phyloP scores from a whole-genome alignment of 2,329 filamentous ascomycete species.

The Cytospora leucostoma region DNA sequence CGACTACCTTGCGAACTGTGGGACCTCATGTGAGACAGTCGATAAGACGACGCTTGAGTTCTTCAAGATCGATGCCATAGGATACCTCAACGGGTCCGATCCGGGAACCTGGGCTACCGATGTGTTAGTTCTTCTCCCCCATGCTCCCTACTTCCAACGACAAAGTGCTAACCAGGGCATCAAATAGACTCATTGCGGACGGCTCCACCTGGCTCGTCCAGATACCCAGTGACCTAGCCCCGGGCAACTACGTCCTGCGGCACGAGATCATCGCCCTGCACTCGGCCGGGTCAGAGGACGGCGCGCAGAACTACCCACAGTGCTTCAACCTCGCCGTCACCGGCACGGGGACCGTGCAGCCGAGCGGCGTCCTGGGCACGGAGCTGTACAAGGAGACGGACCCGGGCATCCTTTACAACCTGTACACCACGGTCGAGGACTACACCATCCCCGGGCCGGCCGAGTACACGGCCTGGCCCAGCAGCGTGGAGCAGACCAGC shows the following conservation, averaged over 20 bases:
- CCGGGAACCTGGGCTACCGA: slow-evolving; percentile 41
- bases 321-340: slow-evolving; percentile 56
- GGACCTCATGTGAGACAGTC: slow-evolving; percentile 38
- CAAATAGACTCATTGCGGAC: slow-evolving; percentile 40
- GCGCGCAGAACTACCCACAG: slow-evolving; percentile 51
- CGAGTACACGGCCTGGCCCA: slow-evolving; percentile 29
- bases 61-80: slow-evolving; percentile 40
- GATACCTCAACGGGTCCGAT: slow-evolving; percentile 33
- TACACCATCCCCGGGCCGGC: slow-evolving; percentile 29
- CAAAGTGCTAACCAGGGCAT: slow-evolving; percentile 18
- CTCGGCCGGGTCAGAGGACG: slow-evolving; percentile 39
- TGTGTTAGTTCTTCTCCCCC: slow-evolving; percentile 35
- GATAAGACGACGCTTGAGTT: slow-evolving; percentile 41
- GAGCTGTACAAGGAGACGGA: slow-evolving; percentile 54
- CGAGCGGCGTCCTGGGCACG: slow-evolving; percentile 50
- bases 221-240: slow-evolving; percentile 42
- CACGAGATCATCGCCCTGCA: slow-evolving; percentile 51
- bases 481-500: slow-evolving; percentile 30
- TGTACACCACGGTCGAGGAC: slow-evolving; percentile 42
- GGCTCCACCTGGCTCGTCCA: slow-evolving; percentile 49
- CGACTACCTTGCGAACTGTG: slow-evolving; percentile 40
- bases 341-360: slow-evolving; percentile 40
- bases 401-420: slow-evolving; percentile 55
- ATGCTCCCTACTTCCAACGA: neutral
- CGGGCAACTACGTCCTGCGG: slow-evolving; percentile 49